Conservation (phyloP, 75 land plant genomes). For the Cryptomeria japonica region DNA sequence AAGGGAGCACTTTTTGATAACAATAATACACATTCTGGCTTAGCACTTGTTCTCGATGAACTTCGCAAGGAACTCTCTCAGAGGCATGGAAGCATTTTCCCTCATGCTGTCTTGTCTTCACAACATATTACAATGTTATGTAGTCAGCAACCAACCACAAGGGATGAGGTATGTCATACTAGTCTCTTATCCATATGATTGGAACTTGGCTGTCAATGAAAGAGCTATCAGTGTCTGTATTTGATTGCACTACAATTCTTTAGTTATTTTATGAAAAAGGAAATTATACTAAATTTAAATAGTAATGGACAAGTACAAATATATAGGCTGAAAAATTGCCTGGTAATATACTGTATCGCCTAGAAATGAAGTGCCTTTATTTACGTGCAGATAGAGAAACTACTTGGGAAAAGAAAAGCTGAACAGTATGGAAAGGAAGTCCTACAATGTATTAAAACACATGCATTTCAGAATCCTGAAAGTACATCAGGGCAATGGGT, state of each 20-base stretch:
- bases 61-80: slow-evolving; percentile 78
- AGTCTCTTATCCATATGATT: background rate
- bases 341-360: background rate
- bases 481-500: slow-evolving; percentile 29
- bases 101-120: slow-evolving; percentile 84
- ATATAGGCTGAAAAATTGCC: background rate
- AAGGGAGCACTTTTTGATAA: slow-evolving; percentile 19
- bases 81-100: slow-evolving; percentile 72
- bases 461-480: slow-evolving; percentile 27
- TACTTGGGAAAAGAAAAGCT: slow-evolving; percentile 79
- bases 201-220: background rate
- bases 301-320: background rate
- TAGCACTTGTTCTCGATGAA: slow-evolving; percentile 73
- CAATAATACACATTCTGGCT: slow-evolving; percentile 25
- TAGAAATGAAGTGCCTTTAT: background rate
- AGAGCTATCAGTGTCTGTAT: background rate
- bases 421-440: slow-evolving; percentile 77
- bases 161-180: slow-evolving; percentile 45
- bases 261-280: background rate
- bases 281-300: background rate
- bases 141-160: slow-evolving; percentile 45
- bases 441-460: slow-evolving; percentile 47
- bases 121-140: slow-evolving; percentile 74
- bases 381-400: slow-evolving; percentile 71
- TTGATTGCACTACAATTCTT: background rate